Base-by-base conservation (phyloP, 768 basidiomycete species). In the Termitomyces heimii region DNA sequence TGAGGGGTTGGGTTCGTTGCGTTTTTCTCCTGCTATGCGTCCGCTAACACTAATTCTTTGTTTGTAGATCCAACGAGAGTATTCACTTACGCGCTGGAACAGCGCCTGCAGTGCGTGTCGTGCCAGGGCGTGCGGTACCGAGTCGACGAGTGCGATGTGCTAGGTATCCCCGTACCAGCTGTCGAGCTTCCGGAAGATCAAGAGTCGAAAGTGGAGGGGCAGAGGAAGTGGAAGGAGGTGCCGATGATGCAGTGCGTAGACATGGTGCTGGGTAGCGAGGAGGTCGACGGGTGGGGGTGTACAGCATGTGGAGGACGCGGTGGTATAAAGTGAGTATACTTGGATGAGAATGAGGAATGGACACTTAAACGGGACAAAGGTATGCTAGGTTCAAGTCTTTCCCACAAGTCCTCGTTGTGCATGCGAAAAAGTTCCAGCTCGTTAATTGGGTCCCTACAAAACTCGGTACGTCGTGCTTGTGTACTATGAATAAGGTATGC, bases 391-490 rank as follows among this genome's bases (percentile, higher is more conserved):
- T 98, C 63, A 82, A 89, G 0, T 88, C 90, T 1, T 92, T 96
- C 77, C 97, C 97, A 0, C 81, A 94, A 12, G 83, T 93, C 1
- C 79, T 98, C 0, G 85, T 96, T 8, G 70, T 99, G 1, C 95
- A 97, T 61, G 87, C 93, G 43, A 92, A 90, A 67, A 96, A 96
- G 65, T 98, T 97, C 75, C 91, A 94, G 70, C 81, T 96, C 4
- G 88, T 94, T 42, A 93, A 94, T 63, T 98, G 97, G 97, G 92
- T 99, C 1, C 97, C 97, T 0, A 81, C 88, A 3, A 99, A 99
- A 72, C 78, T 98, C 29, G 92, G 94, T 93, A 60, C 18, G 83
- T 67, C 7, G 10, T 29, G 24, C 4, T 26, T 0, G 5, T 22
- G 13, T n/a, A n/a, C 16, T 3, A 22, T 5, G 5, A 22, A 22